Evolutionary conservation across 129 eudicot genomes (phyloP).

Genomic region (Solidago caesia): DNA sequence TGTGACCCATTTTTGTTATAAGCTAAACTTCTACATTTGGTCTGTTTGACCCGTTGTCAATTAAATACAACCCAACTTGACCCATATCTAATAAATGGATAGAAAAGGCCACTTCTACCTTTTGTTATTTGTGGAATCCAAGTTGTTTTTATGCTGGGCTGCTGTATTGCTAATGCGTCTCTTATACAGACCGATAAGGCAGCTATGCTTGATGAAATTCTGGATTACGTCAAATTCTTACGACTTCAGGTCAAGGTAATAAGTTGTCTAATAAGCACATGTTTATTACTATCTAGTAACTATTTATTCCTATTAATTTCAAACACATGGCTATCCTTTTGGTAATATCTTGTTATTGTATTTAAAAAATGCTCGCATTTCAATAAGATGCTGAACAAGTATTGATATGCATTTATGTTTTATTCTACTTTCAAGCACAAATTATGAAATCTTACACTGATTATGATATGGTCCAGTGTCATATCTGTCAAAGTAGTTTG

Average conservation of each 20-base stretch:
- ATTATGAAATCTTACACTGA: not conserved
- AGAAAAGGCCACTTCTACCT: not conserved
- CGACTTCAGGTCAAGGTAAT: constrained; percentile 96
- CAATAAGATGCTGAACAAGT: not conserved
- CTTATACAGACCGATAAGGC: constrained; percentile 89
- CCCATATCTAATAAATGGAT: not conserved
- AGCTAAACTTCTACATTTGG: not conserved
- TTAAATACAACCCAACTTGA: not conserved
- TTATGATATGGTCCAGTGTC: constrained; percentile 3
- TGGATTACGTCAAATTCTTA: constrained; percentile 91
- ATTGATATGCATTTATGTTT: not conserved
- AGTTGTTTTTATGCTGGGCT: not conserved
- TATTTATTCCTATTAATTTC: too few species aligned
- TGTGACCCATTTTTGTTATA: not conserved
- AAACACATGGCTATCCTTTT: not conserved
- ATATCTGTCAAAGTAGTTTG: not conserved
- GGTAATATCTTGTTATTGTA: not conserved
- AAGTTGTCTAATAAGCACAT: not conserved
- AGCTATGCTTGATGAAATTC: constrained; percentile 94
- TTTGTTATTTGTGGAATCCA: not conserved
- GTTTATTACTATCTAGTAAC: not conserved
- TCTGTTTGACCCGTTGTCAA: not conserved
- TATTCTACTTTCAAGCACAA: not conserved
- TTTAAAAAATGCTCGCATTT: not conserved
- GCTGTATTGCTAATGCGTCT: constrained; percentile 21